A percentile compares a stretch with the other conserved stretches of the same genome.
Evolutionary conservation across 305 asterid species (phyloP).

Genomic region (Striga hermonthica): DNA sequence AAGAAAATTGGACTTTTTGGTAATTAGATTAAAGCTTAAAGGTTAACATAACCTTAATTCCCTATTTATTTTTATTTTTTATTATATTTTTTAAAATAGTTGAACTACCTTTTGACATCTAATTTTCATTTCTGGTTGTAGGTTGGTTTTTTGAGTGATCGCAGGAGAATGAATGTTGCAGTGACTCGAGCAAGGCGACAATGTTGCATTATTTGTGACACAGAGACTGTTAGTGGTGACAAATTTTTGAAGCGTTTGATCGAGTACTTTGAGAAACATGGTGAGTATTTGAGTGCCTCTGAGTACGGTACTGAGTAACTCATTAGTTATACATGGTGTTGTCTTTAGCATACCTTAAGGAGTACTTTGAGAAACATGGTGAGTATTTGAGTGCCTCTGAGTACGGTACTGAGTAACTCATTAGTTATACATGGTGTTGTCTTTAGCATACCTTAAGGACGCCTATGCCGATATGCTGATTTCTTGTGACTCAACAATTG

Average conservation of each 20-base stretch:
- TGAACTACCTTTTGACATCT: not conserved
- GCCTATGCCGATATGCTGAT: no score
- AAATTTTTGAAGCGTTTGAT: constrained; percentile 77
- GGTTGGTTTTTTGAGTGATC: constrained; percentile 97
- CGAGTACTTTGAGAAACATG: constrained; percentile 91
- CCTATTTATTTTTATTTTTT: no score
- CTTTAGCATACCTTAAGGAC: no score
- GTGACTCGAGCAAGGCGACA: constrained; percentile 98
- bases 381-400: constrained; percentile 97
- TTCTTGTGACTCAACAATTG: no score
- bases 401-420: constrained; percentile 50
- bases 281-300: constrained; percentile 92
- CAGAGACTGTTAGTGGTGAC: constrained; percentile 86
- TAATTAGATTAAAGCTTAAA: not conserved
- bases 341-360: no score
- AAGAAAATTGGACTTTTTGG: not conserved
- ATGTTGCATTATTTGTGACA: constrained; percentile 84
- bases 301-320: constrained; percentile 62
- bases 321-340: not conserved
- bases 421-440: no score
- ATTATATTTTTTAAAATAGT: no score
- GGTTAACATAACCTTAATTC: no score
- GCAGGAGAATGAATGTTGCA: constrained; percentile 93
- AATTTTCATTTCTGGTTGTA: constrained; percentile 29
- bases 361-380: constrained; percentile 75